Conservation (phyloP, 306 rosid species). For the Vicia faba region DNA sequence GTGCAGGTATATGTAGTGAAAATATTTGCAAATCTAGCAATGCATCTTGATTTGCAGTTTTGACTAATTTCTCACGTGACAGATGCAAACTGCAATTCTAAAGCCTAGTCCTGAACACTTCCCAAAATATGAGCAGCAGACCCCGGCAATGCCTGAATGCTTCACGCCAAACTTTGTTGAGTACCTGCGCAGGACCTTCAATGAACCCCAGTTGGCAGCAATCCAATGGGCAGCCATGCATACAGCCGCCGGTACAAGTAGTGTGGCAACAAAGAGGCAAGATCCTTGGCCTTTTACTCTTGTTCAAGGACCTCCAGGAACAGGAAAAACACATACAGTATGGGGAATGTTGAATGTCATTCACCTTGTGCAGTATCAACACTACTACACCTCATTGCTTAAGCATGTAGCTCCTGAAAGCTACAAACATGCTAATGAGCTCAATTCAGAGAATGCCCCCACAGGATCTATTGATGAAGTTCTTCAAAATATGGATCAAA, state of each 20-base stretch:
- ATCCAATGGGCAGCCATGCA: slow-evolving; percentile 98
- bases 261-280: slow-evolving; percentile 77
- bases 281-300: slow-evolving; percentile 99
- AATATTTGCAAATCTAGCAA: slow-evolving; percentile 19
- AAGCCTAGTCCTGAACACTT: slow-evolving; percentile 96
- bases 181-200: slow-evolving; percentile 81
- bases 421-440: slow-evolving; percentile 88
- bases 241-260: slow-evolving; percentile 98
- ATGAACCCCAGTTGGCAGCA: slow-evolving; percentile 93
- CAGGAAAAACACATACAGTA: slow-evolving; percentile 98
- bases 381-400: slow-evolving; percentile 93
- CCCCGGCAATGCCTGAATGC: slow-evolving; percentile 96
- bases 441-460: slow-evolving; percentile 63
- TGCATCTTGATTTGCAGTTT: slow-evolving; percentile 23
- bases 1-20: slow-evolving; percentile 62
- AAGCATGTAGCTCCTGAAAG: slow-evolving; percentile 98
- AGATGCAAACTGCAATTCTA: slow-evolving; percentile 99
- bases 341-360: slow-evolving; percentile 99
- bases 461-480: slow-evolving; percentile 95
- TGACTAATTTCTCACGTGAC: slow-evolving; percentile 38
- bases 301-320: slow-evolving; percentile 99
- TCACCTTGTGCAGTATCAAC: slow-evolving; percentile 98
- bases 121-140: slow-evolving; percentile 90
- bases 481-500: slow-evolving; percentile 96
- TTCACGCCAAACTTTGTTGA: slow-evolving; percentile 87